A percentile compares a stretch with the other conserved stretches of the same genome.
phyloP scores from a whole-genome alignment of 352 stramenopile species.

The Globisporangium orthogonon region DNA sequence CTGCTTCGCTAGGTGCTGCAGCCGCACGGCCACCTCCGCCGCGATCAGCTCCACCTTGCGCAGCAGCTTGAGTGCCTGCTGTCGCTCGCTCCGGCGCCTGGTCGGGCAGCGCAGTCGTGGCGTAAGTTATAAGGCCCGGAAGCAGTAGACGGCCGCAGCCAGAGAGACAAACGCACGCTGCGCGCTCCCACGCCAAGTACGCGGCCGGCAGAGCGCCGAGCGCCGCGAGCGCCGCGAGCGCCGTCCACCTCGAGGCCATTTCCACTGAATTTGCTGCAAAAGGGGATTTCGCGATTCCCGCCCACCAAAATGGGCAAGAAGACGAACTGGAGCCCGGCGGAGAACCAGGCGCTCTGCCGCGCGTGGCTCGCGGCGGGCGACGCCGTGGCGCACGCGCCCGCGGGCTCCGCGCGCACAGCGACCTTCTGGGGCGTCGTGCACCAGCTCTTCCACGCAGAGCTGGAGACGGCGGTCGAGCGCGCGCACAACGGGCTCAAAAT shows the following conservation, averaged over 20 bases:
- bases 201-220: conserved; percentile 31
- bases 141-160: too few species aligned
- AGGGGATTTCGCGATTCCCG: conserved; percentile 20
- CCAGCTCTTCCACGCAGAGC: conserved; percentile 61
- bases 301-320: conserved; percentile 55
- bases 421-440: conserved; percentile 66
- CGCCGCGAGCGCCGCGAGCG: conserved; percentile 8
- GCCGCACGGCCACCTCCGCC: conserved; percentile 47
- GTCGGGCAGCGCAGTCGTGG: neutral
- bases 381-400: conserved; percentile 22
- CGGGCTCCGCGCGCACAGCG: conserved; percentile 35
- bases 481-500: conserved; percentile 73
- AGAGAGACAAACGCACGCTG: conserved; percentile 17
- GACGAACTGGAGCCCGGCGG: conserved; percentile 58
- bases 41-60: conserved; percentile 70
- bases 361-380: conserved; percentile 63
- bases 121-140: too few species aligned
- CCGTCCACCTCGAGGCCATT: conserved; percentile 17
- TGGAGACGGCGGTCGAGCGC: conserved; percentile 49
- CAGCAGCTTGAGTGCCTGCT: conserved; percentile 57
- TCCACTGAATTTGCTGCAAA: neutral
- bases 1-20: conserved; percentile 63
- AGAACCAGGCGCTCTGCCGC: conserved; percentile 65
- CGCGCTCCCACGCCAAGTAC: conserved; percentile 32
- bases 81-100: conserved; percentile 30